These are phyloP conservation scores for Pseudogymnoascus sp. DNA, from an alignment of 2,329 filamentous ascomycete species.

Conservation along the genomic window DNA sequence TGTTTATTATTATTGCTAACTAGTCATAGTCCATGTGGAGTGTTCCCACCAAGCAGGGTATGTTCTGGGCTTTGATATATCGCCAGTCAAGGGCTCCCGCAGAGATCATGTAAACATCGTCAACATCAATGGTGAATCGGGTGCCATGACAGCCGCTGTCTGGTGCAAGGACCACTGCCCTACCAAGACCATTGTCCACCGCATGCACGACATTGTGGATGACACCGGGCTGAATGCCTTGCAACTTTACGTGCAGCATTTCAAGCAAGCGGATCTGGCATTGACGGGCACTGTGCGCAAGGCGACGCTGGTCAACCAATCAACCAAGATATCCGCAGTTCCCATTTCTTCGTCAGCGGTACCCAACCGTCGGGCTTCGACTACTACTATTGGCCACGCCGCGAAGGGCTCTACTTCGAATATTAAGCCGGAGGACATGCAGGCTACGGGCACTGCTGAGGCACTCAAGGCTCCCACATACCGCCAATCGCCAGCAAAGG, in stretches of 20 bases:
- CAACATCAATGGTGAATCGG: constrained; percentile 70
- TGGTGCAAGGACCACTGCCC: constrained; percentile 88
- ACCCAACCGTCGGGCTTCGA: constrained; percentile 48
- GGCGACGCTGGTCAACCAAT: constrained; percentile 53
- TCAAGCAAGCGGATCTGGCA: constrained; percentile 88
- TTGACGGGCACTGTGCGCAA: constrained; percentile 90
- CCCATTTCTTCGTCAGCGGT: constrained; percentile 22
- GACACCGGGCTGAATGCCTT: constrained; percentile 69
- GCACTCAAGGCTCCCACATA: neutral
- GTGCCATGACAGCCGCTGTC: constrained; percentile 73
- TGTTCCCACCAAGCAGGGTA: constrained; percentile 83
- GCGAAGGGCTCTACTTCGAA: constrained; percentile 23
- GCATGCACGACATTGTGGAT: constrained; percentile 67
- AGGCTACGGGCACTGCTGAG: neutral
- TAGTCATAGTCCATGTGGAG: constrained; percentile 60
- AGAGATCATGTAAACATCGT: constrained; percentile 74
- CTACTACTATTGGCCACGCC: constrained; percentile 32
- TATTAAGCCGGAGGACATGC: constrained; percentile 22
- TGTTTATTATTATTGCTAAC: neutral
- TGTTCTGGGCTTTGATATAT: constrained; percentile 80
- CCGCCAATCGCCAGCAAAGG: constrained; percentile 33
- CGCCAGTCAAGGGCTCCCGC: constrained; percentile 79
- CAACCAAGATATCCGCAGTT: constrained; percentile 26
- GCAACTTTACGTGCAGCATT: constrained; percentile 78
- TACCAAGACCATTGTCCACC: constrained; percentile 64